Evolutionary conservation across 108 stramenopile species (phyloP), one percentile per base, ranked within the genome.

Genomic region (Pelagomonas calceolata): DNA sequence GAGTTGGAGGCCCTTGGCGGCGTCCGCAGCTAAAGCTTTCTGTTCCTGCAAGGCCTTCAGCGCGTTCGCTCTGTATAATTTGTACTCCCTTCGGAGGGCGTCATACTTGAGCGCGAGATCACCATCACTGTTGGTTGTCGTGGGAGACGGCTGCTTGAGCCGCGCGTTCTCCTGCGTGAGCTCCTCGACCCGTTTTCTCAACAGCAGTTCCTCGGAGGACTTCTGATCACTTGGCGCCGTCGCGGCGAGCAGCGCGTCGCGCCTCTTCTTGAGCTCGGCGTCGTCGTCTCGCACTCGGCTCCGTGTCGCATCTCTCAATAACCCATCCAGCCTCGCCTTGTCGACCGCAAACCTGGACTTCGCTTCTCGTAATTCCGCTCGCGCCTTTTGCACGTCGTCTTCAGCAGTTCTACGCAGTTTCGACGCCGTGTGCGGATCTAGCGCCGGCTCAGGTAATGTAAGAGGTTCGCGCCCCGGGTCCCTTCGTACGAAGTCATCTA

Each of bases 11-110:
- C 26, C 68, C 9, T 12, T 5, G 9, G 39, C 9, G 9, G 34
- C 33, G 4, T 16, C 29, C 35, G 67, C 14, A 21, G 21, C 35
- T n/a, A 30, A 9, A 16, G 36, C 31, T 37, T 35, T 65, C 30
- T 32, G 17, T 43, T 65, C 66, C 65, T 66, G 30, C 14, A 72
- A 36, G 15, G 71, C 71, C 1, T 64, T 65, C 68, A 77, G 73
- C n/a, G 78, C 78, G 34, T 78, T 79, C 67, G 68, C 72, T 21
- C 78, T 66, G 76, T 79, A 79, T n/a, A 79, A 67, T 32, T 69
- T 68, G 71, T 79, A 79, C 60, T 79, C 78, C 31, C 74, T 68
- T 39, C 75, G 74, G 4, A 79, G 68, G 65, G 68, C 78, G 35
- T 70, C 68, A 63, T 73, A 77, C 37, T 74, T 71, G 32, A 72